phyloP scores from a whole-genome alignment of 202 grass and related monocot species.

The Brachypodium distachyon region DNA sequence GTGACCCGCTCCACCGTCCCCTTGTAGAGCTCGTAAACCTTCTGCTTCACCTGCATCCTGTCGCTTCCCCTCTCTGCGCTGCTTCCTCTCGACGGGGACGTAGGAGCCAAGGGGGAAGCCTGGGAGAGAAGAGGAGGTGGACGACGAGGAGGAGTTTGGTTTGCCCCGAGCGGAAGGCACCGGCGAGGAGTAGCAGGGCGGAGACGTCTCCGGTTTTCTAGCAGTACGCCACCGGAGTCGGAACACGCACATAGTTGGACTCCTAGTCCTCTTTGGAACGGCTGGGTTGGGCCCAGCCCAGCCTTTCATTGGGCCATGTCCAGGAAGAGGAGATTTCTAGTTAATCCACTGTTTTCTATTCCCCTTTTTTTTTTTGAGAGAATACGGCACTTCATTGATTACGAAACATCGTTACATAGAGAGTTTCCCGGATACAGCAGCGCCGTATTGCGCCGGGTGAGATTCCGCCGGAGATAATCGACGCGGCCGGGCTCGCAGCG shows the following conservation, averaged over 20 bases:
- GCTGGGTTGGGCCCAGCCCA: neutral
- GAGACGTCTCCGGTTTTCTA: neutral
- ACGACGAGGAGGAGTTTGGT: neutral
- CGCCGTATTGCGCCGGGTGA: too few species aligned
- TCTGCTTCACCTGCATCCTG: constrained; percentile 78
- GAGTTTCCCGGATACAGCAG: too few species aligned
- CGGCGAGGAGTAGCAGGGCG: neutral
- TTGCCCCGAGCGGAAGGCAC: constrained; percentile 8
- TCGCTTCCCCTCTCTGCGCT: neutral
- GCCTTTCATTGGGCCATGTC: too few species aligned
- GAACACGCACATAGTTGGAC: neutral
- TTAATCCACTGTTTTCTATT: too few species aligned
- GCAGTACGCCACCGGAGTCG: constrained; percentile 21
- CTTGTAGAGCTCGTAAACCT: constrained; percentile 74
- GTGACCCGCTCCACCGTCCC: constrained; percentile 77
- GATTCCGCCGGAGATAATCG: constrained; percentile 46
- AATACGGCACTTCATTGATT: too few species aligned
- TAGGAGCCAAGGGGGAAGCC: neutral
- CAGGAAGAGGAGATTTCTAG: too few species aligned
- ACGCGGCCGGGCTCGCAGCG: constrained; percentile 30
- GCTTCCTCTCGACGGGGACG: constrained; percentile 6
- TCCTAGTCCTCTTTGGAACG: neutral
- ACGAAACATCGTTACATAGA: too few species aligned
- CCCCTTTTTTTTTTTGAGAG: too few species aligned
- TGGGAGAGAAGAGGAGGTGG: neutral